phyloP scores from a whole-genome alignment of 345 rosid species.

The Arabis hirsuta region DNA sequence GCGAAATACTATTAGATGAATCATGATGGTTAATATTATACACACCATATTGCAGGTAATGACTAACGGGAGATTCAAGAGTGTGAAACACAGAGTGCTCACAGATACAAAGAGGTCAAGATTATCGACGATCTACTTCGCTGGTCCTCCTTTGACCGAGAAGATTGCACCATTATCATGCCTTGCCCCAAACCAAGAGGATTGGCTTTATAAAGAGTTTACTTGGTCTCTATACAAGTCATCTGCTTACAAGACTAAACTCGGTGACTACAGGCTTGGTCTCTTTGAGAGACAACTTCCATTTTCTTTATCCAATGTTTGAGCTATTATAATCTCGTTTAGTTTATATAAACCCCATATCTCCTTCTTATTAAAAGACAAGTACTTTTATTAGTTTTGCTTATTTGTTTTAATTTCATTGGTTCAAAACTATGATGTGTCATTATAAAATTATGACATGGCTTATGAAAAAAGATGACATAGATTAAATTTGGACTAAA shows the following conservation, averaged over 20 bases:
- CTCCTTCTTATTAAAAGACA: no score
- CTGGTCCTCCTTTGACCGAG: conserved; percentile 68
- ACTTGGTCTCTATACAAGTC: conserved; percentile 77
- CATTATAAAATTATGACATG: no score
- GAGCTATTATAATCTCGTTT: conserved; percentile 1
- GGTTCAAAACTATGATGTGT: no score
- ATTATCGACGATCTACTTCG: conserved; percentile 84
- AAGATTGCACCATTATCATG: conserved; percentile 63
- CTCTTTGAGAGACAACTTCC: conserved; percentile 56
- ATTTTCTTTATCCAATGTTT: conserved; percentile 9
- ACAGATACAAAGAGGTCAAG: conserved; percentile 59
- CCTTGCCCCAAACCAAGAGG: conserved; percentile 57
- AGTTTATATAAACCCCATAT: conserved; percentile 31
- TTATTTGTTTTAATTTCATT: no score
- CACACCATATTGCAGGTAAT: conserved; percentile 55
- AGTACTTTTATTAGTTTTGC: no score
- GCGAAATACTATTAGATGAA: no score
- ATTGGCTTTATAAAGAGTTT: conserved; percentile 72
- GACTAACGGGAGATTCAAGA: conserved; percentile 81
- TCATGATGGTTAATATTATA: no score
- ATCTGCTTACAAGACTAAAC: conserved; percentile 67
- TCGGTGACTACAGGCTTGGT: conserved; percentile 75
- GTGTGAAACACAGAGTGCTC: conserved; percentile 86
- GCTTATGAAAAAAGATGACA: no score
- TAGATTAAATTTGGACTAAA: no score